Evolutionary conservation across 768 basidiomycete genomes (phyloP).

Genomic region (Crepidotus variabilis): DNA sequence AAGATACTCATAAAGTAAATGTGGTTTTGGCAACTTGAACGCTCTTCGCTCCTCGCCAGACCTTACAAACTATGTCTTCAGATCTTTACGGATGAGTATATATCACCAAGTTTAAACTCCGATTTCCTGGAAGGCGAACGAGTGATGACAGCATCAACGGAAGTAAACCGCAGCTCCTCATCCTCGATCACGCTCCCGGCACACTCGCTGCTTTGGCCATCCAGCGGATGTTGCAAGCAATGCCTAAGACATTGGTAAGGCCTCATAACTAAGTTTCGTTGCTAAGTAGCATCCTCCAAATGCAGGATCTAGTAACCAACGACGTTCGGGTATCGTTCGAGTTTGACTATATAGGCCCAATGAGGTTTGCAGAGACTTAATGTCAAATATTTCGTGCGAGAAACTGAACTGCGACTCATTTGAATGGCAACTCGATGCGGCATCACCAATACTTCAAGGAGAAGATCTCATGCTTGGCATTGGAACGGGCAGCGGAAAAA

Average conservation of each 20-base stretch:
- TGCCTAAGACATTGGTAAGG: not conserved
- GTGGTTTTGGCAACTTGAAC: no score
- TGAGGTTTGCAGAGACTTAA: not conserved
- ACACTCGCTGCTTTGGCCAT: not conserved
- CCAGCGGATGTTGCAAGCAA: not conserved
- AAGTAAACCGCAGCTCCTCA: not conserved
- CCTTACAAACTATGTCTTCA: no score
- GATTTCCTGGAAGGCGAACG: not conserved
- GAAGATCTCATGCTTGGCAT: slow-evolving; percentile 19
- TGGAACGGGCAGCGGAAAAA: slow-evolving; percentile 13
- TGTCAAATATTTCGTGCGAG: not conserved
- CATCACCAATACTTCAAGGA: slow-evolving; percentile 11
- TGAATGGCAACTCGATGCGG: slow-evolving; percentile 15
- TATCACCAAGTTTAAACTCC: not conserved
- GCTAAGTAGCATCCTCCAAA: not conserved
- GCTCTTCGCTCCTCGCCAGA: no score
- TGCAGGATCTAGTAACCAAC: not conserved
- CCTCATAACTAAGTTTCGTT: not conserved
- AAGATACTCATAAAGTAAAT: no score
- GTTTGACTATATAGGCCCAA: not conserved
- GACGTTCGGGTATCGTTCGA: not conserved
- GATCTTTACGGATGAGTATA: not conserved
- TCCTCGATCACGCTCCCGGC: not conserved
- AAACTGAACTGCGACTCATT: slow-evolving; percentile 5
- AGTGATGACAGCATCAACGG: not conserved